Base-by-base conservation (phyloP, 2,329 filamentous ascomycete species). In the Trichothecium sympodiale region DNA sequence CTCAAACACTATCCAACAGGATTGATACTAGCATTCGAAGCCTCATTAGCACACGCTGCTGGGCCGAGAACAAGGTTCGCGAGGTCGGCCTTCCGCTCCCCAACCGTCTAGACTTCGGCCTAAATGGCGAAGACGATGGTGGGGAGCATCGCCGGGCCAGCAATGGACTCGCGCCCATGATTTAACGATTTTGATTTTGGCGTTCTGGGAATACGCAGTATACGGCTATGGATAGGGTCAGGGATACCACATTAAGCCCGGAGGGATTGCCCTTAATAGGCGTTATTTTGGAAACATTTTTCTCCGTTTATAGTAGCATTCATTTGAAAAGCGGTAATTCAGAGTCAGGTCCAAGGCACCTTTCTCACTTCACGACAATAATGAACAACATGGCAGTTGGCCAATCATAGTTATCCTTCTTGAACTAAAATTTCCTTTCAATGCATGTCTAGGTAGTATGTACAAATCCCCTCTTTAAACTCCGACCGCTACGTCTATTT, bases 11-110 rank as follows among this genome's bases (percentile, higher is more conserved):
- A 52, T 80, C 80, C 16, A 68, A 77, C 46, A 71, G 78, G 42
- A 75, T 80, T 41, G 85, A 94, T 55, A 82, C 88, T 10, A 82
- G 84, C 17, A 84, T 98, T 44, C 74, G 83, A 38, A 76, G 83
- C 43, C 67, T 98, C 3, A 78, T 94, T 29, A 80, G 80, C 50
- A 71, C 94, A 52, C 75, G 89, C 38, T 77, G 80, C 1, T 98
- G 89, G 86, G 80, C 85, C 8, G 89, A 96, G 57, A 65, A 67
- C 14, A 69, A 69, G 36, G 78, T 74, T 3, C 51, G 59, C 8
- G 51, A 56, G 20, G 52, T 50, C 31, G 51, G 49, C 7, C 43
- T 49, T 20, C 44, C 38, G 15, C 43, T 61, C 5, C 57, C 59
- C 3, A 51, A 55, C 14, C 47, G 48, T 14, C 43, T 62, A 9